Percentiles rank a stretch among this genome's conserved stretches.
Evolutionary conservation across 2,329 filamentous ascomycete species (phyloP).

Genomic region (Zopfia rhizophila): DNA sequence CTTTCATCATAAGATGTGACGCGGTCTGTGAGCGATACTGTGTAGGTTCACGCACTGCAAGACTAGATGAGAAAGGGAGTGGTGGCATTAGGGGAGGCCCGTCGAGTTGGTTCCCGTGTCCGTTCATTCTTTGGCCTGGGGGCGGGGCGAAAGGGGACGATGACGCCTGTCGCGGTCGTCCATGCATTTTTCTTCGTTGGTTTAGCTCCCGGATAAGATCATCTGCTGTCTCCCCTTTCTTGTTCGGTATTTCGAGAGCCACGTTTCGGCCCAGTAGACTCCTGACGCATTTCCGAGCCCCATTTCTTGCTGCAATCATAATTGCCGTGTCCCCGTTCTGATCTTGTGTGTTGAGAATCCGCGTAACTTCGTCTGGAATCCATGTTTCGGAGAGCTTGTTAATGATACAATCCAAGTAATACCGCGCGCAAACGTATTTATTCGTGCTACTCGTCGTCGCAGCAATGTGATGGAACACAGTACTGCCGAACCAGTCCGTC

Average conservation of each 20-base stretch:
- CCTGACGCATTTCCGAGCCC: conserved; percentile 79
- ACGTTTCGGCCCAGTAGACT: conserved; percentile 80
- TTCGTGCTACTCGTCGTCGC: conserved; percentile 86
- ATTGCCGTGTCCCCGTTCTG: conserved; percentile 91
- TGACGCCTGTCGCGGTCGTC: conserved; percentile 72
- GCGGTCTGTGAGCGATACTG: conserved; percentile 59
- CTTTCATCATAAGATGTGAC: conserved; percentile 70
- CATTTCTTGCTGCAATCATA: conserved; percentile 85
- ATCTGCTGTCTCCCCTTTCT: conserved; percentile 83
- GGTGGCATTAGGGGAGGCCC: conserved; percentile 34
- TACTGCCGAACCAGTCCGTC: conserved; percentile 82
- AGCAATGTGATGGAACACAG: conserved; percentile 93
- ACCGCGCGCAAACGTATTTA: conserved; percentile 88
- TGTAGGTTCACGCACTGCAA: conserved; percentile 33
- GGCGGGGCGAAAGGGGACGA: conserved; percentile 69
- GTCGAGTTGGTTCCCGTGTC: conserved; percentile 34
- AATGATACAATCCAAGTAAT: conserved; percentile 91
- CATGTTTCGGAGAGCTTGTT: conserved; percentile 85
- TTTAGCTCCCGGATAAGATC: conserved; percentile 82
- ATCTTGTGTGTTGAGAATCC: conserved; percentile 84
- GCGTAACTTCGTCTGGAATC: conserved; percentile 78
- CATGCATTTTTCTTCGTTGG: conserved; percentile 70
- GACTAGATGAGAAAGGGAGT: conserved; percentile 33
- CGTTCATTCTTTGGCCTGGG: conserved; percentile 46
- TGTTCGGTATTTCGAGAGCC: conserved; percentile 82